Evolutionary conservation across 2,329 filamentous ascomycete genomes (phyloP).

Genomic region (Xylaria polymorpha): DNA sequence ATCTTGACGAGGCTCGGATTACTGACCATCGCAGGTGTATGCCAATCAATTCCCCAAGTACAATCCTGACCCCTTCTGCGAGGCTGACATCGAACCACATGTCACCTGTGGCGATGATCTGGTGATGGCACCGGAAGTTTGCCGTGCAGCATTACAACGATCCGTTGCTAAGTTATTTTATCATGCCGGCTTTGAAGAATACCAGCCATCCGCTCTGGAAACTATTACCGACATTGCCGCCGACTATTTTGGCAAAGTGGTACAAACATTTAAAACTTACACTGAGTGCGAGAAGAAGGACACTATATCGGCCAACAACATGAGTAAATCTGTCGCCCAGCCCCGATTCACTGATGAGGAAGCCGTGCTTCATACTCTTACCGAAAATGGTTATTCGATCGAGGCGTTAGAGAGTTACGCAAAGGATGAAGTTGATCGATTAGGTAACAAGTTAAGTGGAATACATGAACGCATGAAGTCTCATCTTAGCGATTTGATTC

Average conservation of each 20-base stretch:
- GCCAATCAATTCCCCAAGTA: constrained; percentile 99
- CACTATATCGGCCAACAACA: constrained; percentile 55
- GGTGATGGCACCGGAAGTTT: constrained; percentile 85
- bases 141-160: constrained; percentile 85
- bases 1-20: constrained; percentile 20
- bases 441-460: constrained; percentile 79
- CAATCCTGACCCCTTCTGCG: constrained; percentile 87
- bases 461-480: constrained; percentile 96
- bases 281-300: constrained; percentile 83
- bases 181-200: constrained; percentile 95
- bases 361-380: constrained; percentile 84
- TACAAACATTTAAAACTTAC: constrained; percentile 82
- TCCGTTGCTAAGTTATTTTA: constrained; percentile 96
- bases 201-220: constrained; percentile 93
- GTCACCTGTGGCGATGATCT: constrained; percentile 90
- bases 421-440: constrained; percentile 90
- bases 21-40: constrained; percentile 74
- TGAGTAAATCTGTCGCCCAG: constrained; percentile 61
- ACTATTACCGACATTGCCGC: constrained; percentile 88
- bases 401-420: constrained; percentile 86
- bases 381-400: constrained; percentile 85
- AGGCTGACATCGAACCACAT: constrained; percentile 87
- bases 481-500: constrained; percentile 91
- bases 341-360: constrained; percentile 85
- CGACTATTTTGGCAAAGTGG: constrained; percentile 89